phyloP scores from a whole-genome alignment of 441 rosid genomes.

The Eutrema salsugineum region DNA sequence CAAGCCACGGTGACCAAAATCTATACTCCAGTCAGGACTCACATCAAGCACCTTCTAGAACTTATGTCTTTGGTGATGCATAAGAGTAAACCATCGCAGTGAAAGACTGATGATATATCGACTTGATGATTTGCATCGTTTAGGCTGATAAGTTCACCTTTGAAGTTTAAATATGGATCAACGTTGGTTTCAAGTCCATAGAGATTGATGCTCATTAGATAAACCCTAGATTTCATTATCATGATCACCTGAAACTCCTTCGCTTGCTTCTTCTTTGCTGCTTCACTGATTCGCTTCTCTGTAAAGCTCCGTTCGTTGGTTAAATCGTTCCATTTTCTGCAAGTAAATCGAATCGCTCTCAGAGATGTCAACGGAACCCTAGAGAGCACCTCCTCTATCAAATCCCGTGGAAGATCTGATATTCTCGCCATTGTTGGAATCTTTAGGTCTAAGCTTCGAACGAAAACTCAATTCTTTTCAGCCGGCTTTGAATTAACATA shows the following conservation, averaged over 20 bases:
- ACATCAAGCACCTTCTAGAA: not conserved
- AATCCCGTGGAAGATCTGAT: not conserved
- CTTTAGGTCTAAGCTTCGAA: not conserved
- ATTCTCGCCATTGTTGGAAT: not conserved
- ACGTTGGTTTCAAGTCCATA: not conserved
- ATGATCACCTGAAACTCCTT: not conserved
- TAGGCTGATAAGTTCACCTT: not conserved
- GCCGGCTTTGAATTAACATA: no score
- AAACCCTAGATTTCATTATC: not conserved
- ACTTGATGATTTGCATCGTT: not conserved
- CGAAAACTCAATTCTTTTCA: no score
- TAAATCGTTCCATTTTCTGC: not conserved
- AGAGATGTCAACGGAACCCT: not conserved
- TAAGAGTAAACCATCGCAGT: conserved; percentile 8
- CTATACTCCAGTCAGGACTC: not conserved
- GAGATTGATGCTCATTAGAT: not conserved
- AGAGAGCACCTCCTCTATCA: not conserved
- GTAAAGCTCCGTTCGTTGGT: not conserved
- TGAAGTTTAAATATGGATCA: not conserved
- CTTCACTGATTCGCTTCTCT: not conserved
- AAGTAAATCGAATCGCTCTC: not conserved
- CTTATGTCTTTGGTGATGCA: not conserved
- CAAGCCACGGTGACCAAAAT: not conserved
- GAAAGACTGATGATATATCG: not conserved
- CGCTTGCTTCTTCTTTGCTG: not conserved